phyloP scores from a whole-genome alignment of 75 land plant genomes.

The Pseudotsuga menziesii region DNA sequence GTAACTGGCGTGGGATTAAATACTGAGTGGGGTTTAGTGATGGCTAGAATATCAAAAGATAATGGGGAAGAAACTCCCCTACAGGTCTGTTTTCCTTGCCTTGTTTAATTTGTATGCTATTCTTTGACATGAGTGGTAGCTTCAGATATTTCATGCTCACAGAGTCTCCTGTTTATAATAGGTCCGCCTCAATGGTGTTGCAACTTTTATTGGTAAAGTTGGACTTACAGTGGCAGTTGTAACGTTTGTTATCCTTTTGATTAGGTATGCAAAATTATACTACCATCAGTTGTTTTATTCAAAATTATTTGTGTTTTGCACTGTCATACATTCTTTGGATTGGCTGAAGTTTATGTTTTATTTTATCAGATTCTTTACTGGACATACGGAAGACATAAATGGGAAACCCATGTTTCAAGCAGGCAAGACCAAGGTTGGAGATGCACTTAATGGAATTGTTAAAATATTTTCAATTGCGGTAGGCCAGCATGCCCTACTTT shows the following conservation, averaged over 20 bases:
- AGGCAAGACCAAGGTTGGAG: constrained; percentile 33
- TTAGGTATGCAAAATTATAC: background rate
- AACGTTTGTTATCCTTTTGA: constrained; percentile 42
- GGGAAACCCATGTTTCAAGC: constrained; percentile 24
- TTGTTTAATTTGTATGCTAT: background rate
- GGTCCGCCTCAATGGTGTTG: constrained; percentile 82
- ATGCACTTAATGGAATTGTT: constrained; percentile 35
- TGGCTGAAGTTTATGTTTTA: background rate
- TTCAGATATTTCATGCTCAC: background rate
- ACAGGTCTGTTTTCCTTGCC: constrained; percentile 26
- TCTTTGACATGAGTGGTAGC: background rate
- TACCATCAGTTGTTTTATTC: background rate
- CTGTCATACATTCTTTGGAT: background rate
- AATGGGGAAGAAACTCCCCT: constrained; percentile 67
- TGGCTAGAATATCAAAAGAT: constrained; percentile 58
- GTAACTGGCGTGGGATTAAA: constrained; percentile 80
- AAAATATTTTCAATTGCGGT: constrained; percentile 70
- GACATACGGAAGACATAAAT: constrained; percentile 32
- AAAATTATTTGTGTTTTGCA: background rate
- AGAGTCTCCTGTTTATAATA: constrained; percentile 4
- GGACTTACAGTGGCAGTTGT: constrained; percentile 56
- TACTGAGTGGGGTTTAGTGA: constrained; percentile 76
- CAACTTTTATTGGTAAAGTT: constrained; percentile 71
- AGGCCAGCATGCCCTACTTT: constrained; percentile 9
- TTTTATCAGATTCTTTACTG: constrained; percentile 44